Conservation (phyloP, 495 filamentous ascomycete species). For the Neurospora intermedia region DNA sequence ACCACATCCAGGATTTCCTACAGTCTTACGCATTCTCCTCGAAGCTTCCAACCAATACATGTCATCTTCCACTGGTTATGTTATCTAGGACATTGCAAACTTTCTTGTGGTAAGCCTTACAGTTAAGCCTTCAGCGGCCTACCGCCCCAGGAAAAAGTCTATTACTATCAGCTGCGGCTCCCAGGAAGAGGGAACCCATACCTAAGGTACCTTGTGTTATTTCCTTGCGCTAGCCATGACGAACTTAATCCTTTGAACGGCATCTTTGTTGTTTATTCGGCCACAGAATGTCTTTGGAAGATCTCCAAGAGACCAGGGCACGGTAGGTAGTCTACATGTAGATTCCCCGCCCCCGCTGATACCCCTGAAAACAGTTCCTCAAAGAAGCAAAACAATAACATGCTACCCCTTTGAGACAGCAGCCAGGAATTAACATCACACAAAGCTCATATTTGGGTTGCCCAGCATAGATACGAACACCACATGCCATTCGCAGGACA, state of each 20-base stretch:
- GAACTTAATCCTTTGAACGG: background rate
- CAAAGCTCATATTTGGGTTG: background rate
- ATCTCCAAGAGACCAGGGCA: background rate
- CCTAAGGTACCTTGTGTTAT: background rate
- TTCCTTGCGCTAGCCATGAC: background rate
- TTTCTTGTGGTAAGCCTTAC: background rate
- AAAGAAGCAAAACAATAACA: background rate
- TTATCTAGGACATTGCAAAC: background rate
- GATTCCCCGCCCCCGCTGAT: background rate
- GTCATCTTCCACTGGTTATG: background rate
- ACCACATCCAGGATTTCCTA: background rate
- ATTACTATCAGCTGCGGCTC: background rate
- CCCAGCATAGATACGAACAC: background rate
- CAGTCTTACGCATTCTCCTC: background rate
- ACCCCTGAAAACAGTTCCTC: background rate
- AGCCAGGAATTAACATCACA: background rate
- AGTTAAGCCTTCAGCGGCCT: background rate
- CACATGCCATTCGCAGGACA: background rate
- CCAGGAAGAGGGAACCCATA: background rate
- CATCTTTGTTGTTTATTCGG: background rate
- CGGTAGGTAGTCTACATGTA: background rate
- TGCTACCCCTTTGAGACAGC: background rate
- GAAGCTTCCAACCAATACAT: background rate
- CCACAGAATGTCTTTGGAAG: background rate
- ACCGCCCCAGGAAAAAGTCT: background rate